Percentiles rank a stretch among this genome's conserved stretches.
phyloP scores from a whole-genome alignment of 2,329 filamentous ascomycete species.

The Trichoderma pleuroti region DNA sequence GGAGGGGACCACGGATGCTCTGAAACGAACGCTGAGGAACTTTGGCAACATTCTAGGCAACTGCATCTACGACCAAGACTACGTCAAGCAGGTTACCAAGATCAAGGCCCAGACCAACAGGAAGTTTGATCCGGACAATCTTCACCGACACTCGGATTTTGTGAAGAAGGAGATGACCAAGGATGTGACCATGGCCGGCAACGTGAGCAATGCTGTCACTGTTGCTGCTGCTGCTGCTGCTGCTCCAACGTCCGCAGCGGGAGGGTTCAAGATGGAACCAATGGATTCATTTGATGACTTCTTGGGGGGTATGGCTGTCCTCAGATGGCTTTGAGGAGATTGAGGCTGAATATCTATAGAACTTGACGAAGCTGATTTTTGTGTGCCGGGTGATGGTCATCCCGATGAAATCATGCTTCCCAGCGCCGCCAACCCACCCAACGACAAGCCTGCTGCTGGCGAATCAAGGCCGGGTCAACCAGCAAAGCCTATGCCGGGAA shows the following conservation, averaged over 20 bases:
- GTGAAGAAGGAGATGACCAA: conserved; percentile 54
- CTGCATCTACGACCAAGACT: conserved; percentile 96
- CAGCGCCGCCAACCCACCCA: conserved; percentile 22
- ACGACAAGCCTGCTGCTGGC: conserved; percentile 25
- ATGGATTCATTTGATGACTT: conserved; percentile 51
- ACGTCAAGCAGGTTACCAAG: conserved; percentile 83
- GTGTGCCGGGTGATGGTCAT: conserved; percentile 64
- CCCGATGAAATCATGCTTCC: conserved; percentile 71
- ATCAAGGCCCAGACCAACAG: conserved; percentile 71
- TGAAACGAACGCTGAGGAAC: conserved; percentile 84
- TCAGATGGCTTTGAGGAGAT: conserved; percentile 37
- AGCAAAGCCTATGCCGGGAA: conserved; percentile 23
- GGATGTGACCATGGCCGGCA: conserved; percentile 22
- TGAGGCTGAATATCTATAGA: conserved; percentile 47
- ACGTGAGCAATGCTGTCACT: not conserved
- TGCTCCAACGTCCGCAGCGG: conserved; percentile 9
- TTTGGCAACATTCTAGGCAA: conserved; percentile 98
- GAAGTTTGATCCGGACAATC: conserved; percentile 72
- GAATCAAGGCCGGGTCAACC: conserved; percentile 22
- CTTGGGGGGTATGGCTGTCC: conserved; percentile 45
- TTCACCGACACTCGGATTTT: conserved; percentile 79
- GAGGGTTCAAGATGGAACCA: conserved; percentile 31
- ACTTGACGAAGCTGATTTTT: conserved; percentile 75
- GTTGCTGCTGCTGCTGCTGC: not conserved
- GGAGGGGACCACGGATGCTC: conserved; percentile 88